phyloP scores from a whole-genome alignment of 306 rosid species.

The Acacia melanoxylon region DNA sequence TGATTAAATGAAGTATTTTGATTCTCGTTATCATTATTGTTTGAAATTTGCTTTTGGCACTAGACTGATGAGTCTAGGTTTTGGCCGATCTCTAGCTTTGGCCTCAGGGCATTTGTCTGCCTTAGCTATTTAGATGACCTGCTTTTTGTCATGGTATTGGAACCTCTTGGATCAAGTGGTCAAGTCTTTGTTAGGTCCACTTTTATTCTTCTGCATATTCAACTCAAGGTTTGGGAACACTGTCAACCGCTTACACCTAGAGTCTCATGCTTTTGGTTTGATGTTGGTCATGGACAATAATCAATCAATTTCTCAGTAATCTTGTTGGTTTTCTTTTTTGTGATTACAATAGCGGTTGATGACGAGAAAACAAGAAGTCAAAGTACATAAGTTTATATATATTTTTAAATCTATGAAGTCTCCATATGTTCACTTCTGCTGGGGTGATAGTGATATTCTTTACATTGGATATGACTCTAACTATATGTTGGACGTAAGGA shows the following conservation, averaged over 20 bases:
- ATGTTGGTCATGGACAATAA: not conserved
- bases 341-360: not conserved
- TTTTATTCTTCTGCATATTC: not conserved
- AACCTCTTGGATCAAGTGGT: not conserved
- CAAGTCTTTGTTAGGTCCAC: not conserved
- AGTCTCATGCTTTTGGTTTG: not conserved
- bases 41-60: not conserved
- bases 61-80: slow-evolving; percentile 2
- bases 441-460: not conserved
- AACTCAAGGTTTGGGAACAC: not conserved
- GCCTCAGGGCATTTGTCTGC: slow-evolving; percentile 10
- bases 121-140: not conserved
- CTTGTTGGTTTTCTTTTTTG: not conserved
- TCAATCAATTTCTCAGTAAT: not conserved
- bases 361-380: not conserved
- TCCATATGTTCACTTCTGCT: not conserved
- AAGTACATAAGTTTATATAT: not conserved
- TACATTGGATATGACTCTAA: not conserved
- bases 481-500: not conserved
- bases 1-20: not conserved
- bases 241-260: not conserved
- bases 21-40: not conserved
- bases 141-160: not conserved
- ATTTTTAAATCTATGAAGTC: not conserved
- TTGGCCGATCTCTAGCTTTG: slow-evolving; percentile 4